These are phyloP conservation scores for Arthrobotrys conoides DNA, from an alignment of 2,329 filamentous ascomycete genomes.

Conservation along the genomic window DNA sequence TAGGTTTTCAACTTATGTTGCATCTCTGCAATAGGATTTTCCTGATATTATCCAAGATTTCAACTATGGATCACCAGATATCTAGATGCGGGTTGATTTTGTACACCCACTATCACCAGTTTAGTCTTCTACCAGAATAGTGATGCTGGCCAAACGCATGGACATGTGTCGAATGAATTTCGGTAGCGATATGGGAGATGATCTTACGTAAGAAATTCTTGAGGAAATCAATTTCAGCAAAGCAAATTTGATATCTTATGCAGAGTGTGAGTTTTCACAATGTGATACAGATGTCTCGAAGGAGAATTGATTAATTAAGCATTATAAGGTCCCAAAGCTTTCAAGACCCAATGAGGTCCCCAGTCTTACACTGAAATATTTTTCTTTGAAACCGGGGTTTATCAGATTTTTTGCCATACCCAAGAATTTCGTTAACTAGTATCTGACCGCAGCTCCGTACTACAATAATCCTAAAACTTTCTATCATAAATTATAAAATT, in stretches of 20 bases:
- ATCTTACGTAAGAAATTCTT: background rate
- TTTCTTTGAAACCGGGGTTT: background rate
- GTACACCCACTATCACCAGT: background rate
- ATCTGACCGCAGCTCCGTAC: background rate
- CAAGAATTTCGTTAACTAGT: background rate
- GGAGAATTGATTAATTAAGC: background rate
- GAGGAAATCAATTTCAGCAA: background rate
- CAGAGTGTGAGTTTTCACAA: background rate
- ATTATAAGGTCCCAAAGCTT: background rate
- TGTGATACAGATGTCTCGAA: background rate
- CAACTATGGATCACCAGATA: background rate
- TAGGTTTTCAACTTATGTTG: background rate
- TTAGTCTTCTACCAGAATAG: background rate
- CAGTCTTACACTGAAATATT: background rate
- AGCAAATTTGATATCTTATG: background rate
- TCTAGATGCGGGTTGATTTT: background rate
- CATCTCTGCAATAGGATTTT: background rate
- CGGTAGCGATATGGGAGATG: background rate
- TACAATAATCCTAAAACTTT: background rate
- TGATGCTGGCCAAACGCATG: background rate
- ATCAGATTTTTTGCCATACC: background rate
- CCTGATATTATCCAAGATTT: background rate
- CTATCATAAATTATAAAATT: conserved; percentile 9
- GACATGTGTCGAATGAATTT: background rate
- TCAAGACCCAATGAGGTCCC: background rate